Conservation (phyloP, 129 eudicot species). For the Centrapalus pauciflorus region DNA sequence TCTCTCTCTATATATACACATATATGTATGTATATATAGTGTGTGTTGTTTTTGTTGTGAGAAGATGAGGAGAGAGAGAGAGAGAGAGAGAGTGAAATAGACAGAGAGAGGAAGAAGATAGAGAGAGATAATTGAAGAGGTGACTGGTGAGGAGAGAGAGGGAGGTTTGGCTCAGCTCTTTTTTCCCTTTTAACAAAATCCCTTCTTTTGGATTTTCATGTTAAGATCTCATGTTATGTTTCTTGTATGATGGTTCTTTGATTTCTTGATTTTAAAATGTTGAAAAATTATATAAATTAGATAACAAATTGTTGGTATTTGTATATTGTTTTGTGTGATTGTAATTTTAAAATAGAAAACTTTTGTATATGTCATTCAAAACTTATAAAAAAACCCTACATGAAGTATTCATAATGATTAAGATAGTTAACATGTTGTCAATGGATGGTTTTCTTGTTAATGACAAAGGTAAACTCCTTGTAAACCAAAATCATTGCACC, state of each 20-base stretch:
- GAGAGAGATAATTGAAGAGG: constrained; percentile 17
- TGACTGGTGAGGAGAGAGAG: no score
- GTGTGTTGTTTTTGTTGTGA: constrained; percentile 4
- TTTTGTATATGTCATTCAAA: no score
- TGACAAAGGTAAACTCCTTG: no score
- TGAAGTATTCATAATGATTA: no score
- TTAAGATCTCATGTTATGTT: not conserved
- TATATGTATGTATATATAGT: not conserved
- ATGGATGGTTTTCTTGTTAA: no score
- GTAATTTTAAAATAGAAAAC: no score
- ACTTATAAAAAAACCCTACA: no score
- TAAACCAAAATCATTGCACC: no score
- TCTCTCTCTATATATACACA: not conserved
- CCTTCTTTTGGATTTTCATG: constrained; percentile 10
- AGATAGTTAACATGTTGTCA: no score
- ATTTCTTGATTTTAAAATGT: not conserved
- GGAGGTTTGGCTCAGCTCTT: not conserved
- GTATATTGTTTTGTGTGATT: no score
- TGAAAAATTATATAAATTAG: no score
- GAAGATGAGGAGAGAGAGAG: constrained; percentile 5
- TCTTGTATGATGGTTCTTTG: not conserved
- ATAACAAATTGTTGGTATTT: no score
- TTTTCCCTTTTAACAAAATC: constrained; percentile 10
- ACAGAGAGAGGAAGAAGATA: constrained; percentile 12
- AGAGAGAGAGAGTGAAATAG: not conserved